Percentiles rank a stretch among this genome's conserved stretches.
Conservation (phyloP, 2,329 filamentous ascomycete genomes). For the Arthrobotrys entomopaga region DNA sequence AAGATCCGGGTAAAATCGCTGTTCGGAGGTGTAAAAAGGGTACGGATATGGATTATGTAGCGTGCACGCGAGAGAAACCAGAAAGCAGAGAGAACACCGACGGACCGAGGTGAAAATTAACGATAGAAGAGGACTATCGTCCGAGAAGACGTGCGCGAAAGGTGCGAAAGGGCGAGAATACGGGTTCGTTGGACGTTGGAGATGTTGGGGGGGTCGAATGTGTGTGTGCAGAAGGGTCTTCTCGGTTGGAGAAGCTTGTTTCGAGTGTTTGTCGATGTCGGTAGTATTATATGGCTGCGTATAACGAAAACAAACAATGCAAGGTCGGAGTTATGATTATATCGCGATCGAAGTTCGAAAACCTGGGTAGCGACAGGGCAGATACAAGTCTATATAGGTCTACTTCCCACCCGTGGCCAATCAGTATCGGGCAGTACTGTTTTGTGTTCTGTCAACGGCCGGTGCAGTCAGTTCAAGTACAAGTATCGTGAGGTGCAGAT, state of each 20-base stretch:
- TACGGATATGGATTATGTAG: constrained; percentile 15
- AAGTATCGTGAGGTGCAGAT: too few species aligned
- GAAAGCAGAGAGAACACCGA: constrained; percentile 1
- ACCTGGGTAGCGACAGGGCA: too few species aligned
- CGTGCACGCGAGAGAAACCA: constrained; percentile 25
- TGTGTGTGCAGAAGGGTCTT: background rate
- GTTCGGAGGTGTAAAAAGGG: constrained; percentile 44
- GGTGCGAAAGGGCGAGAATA: constrained; percentile 12
- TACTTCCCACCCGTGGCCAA: too few species aligned
- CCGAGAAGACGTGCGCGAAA: constrained; percentile 20
- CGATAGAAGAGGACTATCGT: constrained; percentile 15
- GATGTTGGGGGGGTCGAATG: constrained; percentile 1
- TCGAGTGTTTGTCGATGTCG: constrained; percentile 13
- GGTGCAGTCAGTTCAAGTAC: too few species aligned
- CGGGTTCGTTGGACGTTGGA: constrained; percentile 4
- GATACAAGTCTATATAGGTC: too few species aligned
- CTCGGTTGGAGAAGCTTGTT: background rate
- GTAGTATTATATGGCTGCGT: too few species aligned
- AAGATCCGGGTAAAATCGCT: constrained; percentile 54
- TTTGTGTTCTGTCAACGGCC: too few species aligned
- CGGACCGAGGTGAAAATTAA: constrained; percentile 7
- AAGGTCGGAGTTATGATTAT: too few species aligned
- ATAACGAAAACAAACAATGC: too few species aligned
- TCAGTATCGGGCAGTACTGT: too few species aligned
- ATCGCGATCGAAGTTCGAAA: too few species aligned